phyloP scores from a whole-genome alignment of 129 eudicot species.

The Flaveria bidentis region DNA sequence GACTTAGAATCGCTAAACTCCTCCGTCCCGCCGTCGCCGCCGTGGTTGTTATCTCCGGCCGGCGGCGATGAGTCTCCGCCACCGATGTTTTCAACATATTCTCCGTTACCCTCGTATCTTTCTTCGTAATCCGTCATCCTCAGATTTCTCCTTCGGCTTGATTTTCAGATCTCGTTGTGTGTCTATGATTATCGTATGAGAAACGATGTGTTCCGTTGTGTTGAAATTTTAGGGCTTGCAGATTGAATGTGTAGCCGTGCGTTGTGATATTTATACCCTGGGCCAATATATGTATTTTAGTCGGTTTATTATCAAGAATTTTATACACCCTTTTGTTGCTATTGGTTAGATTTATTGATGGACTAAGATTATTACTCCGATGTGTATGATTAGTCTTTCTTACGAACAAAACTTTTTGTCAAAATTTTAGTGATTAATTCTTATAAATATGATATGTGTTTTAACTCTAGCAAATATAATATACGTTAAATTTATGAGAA shows the following conservation, averaged over 20 bases:
- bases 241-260: not conserved
- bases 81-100: slow-evolving; percentile 40
- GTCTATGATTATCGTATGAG: slow-evolving; percentile 14
- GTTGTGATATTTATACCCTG: slow-evolving; percentile 14
- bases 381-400: no score
- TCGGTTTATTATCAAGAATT: no score
- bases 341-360: no score
- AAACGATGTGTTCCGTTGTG: not conserved
- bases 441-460: no score
- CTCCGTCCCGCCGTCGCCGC: slow-evolving; percentile 31
- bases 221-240: slow-evolving; percentile 35
- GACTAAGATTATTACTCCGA: no score
- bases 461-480: no score
- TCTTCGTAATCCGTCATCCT: slow-evolving; percentile 64
- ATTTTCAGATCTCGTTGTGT: slow-evolving; percentile 17
- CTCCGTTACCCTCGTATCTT: slow-evolving; percentile 56
- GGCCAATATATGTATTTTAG: no score
- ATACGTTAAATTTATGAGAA: no score
- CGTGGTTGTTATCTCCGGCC: slow-evolving; percentile 39
- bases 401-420: no score
- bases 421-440: no score
- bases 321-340: no score
- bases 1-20: slow-evolving; percentile 55
- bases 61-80: slow-evolving; percentile 50
- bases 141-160: not conserved